phyloP scores from a whole-genome alignment of 1,139 yeast genomes.

The Nakaseomyces bracarensis region DNA sequence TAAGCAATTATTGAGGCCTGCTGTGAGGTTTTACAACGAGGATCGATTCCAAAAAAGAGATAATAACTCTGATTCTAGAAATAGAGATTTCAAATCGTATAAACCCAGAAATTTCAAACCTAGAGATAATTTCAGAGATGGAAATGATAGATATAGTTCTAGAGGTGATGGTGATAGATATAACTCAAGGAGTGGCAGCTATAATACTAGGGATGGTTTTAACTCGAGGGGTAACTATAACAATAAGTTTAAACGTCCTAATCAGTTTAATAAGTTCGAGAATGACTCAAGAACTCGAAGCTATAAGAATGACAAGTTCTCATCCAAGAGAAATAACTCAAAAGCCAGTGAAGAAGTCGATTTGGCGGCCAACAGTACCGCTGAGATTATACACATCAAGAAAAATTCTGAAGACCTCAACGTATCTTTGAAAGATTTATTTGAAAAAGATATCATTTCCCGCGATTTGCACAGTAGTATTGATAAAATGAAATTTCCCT shows the following conservation, averaged over 20 bases:
- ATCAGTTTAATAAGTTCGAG: not conserved
- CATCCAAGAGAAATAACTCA: not conserved
- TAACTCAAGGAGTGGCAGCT: not conserved
- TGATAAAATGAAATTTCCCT: slow-evolving; percentile 37
- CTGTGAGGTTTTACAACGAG: not conserved
- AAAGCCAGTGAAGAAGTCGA: not conserved
- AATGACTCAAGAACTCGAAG: not conserved
- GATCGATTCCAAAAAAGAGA: not conserved
- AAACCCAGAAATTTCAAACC: not conserved
- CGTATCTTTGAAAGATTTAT: slow-evolving; percentile 23
- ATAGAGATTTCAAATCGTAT: not conserved
- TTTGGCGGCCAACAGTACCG: not conserved
- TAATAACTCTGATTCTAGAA: not conserved
- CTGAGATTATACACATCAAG: not conserved
- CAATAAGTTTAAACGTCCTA: too few species aligned
- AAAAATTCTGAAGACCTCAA: slow-evolving; percentile 9
- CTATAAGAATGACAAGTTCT: not conserved
- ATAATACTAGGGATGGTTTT: not conserved
- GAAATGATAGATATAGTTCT: not conserved
- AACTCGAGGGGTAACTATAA: not conserved
- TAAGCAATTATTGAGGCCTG: not conserved
- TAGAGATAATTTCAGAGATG: not conserved
- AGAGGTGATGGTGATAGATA: not conserved
- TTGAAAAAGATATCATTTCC: slow-evolving; percentile 23
- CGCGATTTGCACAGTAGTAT: slow-evolving; percentile 33